phyloP scores from a whole-genome alignment of 306 rosid genomes.

The Cicer bijugum region DNA sequence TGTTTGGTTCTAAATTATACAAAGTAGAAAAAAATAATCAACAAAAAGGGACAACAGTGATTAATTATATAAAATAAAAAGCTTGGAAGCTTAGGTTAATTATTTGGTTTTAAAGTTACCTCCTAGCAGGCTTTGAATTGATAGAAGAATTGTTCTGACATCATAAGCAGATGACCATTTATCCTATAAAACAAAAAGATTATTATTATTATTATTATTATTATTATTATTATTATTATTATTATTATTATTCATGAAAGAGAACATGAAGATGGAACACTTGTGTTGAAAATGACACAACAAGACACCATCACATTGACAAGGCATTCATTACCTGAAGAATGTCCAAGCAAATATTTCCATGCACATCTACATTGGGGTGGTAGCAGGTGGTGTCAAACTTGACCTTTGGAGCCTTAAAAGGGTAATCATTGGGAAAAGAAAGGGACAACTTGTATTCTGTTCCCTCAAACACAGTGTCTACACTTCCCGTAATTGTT shows the following conservation, averaged over 20 bases:
- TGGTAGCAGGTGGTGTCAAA: conserved; percentile 87
- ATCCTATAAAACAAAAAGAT: conserved; percentile 29
- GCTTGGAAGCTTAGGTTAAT: too few species aligned
- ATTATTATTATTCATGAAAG: neutral
- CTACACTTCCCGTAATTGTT: conserved; percentile 91
- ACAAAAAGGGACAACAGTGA: neutral
- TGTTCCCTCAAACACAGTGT: conserved; percentile 88
- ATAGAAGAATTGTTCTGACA: conserved; percentile 49
- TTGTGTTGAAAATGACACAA: neutral
- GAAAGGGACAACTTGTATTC: conserved; percentile 78
- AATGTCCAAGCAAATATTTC: conserved; percentile 95
- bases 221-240: neutral
- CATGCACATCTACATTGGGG: conserved; percentile 84
- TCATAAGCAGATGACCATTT: conserved; percentile 51
- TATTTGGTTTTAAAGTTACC: conserved; percentile 49
- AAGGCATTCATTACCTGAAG: conserved; percentile 70
- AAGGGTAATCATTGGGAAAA: conserved; percentile 92
- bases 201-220: neutral
- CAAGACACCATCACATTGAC: neutral
- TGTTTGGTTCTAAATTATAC: conserved; percentile 72
- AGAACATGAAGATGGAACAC: neutral
- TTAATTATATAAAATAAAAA: neutral
- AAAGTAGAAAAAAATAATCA: neutral
- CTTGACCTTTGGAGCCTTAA: conserved; percentile 92
- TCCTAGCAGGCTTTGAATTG: conserved; percentile 61